A percentile compares a stretch with the other conserved stretches of the same genome.
Evolutionary conservation across 2,329 filamentous ascomycete species (phyloP).

Genomic region (Colletotrichum caudatum): DNA sequence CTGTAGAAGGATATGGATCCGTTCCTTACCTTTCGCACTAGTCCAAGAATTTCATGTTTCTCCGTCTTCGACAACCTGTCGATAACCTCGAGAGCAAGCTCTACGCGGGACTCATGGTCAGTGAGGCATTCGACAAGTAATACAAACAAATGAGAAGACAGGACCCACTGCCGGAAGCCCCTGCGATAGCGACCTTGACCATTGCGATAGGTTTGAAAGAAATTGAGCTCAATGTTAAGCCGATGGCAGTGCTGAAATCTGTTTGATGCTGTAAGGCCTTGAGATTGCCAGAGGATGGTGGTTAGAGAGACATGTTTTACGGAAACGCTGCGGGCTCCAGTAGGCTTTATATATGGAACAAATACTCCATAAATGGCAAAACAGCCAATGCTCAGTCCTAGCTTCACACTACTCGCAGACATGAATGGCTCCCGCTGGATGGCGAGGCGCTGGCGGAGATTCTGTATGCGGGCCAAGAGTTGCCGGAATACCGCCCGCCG

Average conservation of each 20-base stretch:
- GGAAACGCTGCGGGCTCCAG: too few relatives aligned
- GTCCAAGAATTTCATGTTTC: conserved; percentile 45
- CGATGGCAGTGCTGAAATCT: background rate
- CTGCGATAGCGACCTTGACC: conserved; percentile 39
- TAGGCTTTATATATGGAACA: background rate
- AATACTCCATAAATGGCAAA: background rate
- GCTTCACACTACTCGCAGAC: background rate
- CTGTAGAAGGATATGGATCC: fast-evolving
- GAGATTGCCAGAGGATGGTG: background rate
- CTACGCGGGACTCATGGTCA: conserved; percentile 17
- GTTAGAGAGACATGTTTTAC: background rate
- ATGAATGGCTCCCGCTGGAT: too few relatives aligned
- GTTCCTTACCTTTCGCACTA: conserved; percentile 45
- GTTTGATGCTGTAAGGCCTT: background rate
- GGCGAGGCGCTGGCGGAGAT: background rate
- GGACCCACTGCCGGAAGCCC: conserved; percentile 34
- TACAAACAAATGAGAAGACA: background rate
- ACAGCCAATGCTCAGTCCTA: fast-evolving
- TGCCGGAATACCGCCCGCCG: background rate
- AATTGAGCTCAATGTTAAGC: background rate
- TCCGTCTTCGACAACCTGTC: conserved; percentile 39
- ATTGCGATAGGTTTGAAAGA: background rate
- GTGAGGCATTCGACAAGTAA: background rate
- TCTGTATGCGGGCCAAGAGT: background rate
- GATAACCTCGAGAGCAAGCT: conserved; percentile 43